Conservation (phyloP, 75 land plant genomes). For the Cupressus sempervirens region DNA sequence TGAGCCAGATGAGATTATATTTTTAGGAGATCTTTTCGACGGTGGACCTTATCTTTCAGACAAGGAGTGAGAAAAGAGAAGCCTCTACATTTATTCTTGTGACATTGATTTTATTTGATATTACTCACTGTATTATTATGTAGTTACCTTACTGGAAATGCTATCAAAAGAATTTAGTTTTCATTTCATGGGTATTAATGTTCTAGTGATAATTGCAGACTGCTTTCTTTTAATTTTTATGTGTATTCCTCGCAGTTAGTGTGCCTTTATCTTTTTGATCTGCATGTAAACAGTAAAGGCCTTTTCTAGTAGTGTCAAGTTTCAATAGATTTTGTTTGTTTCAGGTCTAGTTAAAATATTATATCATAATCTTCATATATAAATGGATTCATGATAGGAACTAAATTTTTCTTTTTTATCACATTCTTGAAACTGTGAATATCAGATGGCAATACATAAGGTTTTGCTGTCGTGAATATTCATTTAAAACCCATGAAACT, state of each 20-base stretch:
- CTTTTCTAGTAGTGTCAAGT: not conserved
- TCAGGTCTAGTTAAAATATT: not conserved
- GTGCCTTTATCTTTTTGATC: not conserved
- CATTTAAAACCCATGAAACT: not conserved
- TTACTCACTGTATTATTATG: not conserved
- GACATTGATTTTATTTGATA: not conserved
- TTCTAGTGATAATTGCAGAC: not conserved
- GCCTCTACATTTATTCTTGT: not conserved
- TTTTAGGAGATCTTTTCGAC: conserved; percentile 85
- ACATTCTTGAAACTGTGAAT: not conserved
- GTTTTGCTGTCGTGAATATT: not conserved
- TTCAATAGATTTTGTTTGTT: not conserved
- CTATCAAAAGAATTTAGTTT: not conserved
- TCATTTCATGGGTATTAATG: not conserved
- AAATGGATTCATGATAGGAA: not conserved
- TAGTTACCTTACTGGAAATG: not conserved
- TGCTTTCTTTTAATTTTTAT: not conserved
- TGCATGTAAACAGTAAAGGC: not conserved
- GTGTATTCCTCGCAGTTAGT: not conserved
- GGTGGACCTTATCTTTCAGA: conserved; percentile 74
- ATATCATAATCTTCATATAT: not conserved
- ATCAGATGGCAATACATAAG: not conserved
- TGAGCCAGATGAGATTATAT: conserved; percentile 67
- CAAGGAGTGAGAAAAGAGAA: conserved; percentile 58
- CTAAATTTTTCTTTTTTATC: not conserved